Evolutionary conservation across 2,329 filamentous ascomycete genomes (phyloP).

Genomic region (Penicillium psychrosexuale): DNA sequence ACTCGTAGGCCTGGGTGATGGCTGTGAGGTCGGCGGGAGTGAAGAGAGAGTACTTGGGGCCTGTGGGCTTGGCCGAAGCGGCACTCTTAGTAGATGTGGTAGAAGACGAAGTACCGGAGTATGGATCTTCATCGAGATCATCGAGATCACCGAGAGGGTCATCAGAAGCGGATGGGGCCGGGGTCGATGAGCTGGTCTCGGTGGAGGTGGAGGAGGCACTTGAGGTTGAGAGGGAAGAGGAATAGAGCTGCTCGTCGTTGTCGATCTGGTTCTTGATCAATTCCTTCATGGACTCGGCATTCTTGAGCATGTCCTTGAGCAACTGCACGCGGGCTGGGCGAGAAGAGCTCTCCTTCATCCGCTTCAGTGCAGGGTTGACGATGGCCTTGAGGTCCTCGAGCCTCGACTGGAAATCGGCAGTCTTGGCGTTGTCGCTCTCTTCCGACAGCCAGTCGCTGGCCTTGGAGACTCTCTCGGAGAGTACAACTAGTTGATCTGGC

Average conservation of each 20-base stretch:
- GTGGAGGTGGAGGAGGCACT: constrained; percentile 37
- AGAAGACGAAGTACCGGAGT: constrained; percentile 38
- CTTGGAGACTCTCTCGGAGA: constrained; percentile 66
- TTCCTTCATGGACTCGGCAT: constrained; percentile 67
- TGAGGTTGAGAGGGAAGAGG: constrained; percentile 52
- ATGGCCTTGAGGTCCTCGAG: constrained; percentile 74
- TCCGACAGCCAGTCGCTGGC: constrained; percentile 89
- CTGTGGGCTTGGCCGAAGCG: constrained; percentile 35
- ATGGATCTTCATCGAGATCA: constrained; percentile 71
- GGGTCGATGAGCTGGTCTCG: constrained; percentile 48
- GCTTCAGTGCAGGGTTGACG: constrained; percentile 70
- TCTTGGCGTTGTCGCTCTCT: constrained; percentile 72
- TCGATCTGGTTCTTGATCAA: constrained; percentile 71
- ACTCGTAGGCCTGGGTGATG: constrained; percentile 61
- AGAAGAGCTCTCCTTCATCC: constrained; percentile 67
- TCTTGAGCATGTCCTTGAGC: constrained; percentile 68
- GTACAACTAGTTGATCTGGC: constrained; percentile 60
- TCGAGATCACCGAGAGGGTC: constrained; percentile 55
- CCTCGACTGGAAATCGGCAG: constrained; percentile 70
- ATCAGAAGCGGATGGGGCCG: constrained; percentile 24
- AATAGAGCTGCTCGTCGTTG: constrained; percentile 61
- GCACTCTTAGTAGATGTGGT: constrained; percentile 37
- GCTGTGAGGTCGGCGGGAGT: constrained; percentile 67
- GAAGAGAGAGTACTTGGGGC: constrained; percentile 65
- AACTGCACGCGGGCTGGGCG: constrained; percentile 67